Evolutionary conservation across 1,284 basidiomycete species (phyloP), one percentile per base, ranked within the genome.

Genomic region (Takashimella tepidaria): DNA sequence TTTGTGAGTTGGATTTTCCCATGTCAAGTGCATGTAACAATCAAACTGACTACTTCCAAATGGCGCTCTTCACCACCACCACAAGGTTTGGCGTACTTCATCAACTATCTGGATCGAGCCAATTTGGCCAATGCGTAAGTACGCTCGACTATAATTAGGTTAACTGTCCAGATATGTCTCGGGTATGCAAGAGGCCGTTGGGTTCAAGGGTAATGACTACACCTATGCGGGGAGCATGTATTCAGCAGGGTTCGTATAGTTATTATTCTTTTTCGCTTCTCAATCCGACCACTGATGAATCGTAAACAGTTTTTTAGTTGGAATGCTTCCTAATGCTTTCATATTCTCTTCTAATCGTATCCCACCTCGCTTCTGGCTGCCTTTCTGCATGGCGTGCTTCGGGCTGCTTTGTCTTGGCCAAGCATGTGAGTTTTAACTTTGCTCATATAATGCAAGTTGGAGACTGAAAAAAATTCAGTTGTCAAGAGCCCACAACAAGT

Each of bases 291-390:
- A 60, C 1, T 59, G 63, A 42, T 72, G 70, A 54, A 70, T 68
- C 0, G 68, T 65, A 4, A 69, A 16, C 16, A 37, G 69, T 12
- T 72, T 70, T 40, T 49, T 69, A 12, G 54, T 72, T 5, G 70
- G 70, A 1, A 66, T 70, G 53, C 61, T 57, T 57, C 67, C 67
- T 1, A 60, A 58, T 4, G 68, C 66, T 1, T 41, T 72, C 43
- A 62, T 72, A 44, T 55, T 72, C 2, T 66, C 69, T 1, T 69
- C 67, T 0, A 65, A 65, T 0, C 54, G 70, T 1, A 60, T 72
- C 26, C 60, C 63, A 3, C 65, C 70, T 4, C 50, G 68, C 11
- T 50, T 70, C 51, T 69, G 64, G 66, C 69, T 72, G 56, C 70
- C 70, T 2, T 66, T 68, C 51, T 70, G 68, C 49, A 61, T 62